phyloP scores from a whole-genome alignment of 805 yeast species.

The Candida pini region DNA sequence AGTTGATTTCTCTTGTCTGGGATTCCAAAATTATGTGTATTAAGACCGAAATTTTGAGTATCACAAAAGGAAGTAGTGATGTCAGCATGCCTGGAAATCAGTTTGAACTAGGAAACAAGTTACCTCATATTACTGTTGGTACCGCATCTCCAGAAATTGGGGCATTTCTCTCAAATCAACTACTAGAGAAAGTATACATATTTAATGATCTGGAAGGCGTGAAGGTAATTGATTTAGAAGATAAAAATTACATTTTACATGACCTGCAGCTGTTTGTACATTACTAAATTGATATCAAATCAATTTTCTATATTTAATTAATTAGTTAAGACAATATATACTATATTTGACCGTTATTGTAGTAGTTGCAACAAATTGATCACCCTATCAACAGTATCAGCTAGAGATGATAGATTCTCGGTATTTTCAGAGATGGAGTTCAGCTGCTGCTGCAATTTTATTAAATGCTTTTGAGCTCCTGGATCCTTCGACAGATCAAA shows the following conservation, averaged over 20 bases:
- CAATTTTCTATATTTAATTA: too few relatives aligned
- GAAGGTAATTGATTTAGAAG: conserved; percentile 6
- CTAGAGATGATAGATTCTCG: conserved; percentile 12
- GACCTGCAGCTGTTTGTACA: conserved; percentile 18
- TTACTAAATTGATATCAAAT: conserved; percentile 4
- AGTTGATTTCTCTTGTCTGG: conserved; percentile 42
- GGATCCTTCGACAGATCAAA: conserved; percentile 14
- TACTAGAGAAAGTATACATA: conserved; percentile 22
- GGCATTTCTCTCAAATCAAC: conserved; percentile 49
- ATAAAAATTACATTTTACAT: conserved; percentile 3
- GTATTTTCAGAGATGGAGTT: conserved; percentile 13
- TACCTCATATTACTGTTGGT: conserved; percentile 74
- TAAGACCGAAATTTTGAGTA: conserved; percentile 33
- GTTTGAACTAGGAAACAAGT: conserved; percentile 33
- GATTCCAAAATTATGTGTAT: conserved; percentile 50
- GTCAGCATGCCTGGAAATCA: conserved; percentile 6
- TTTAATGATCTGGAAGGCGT: conserved; percentile 10
- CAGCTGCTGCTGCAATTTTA: conserved; percentile 8
- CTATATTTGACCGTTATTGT: neutral
- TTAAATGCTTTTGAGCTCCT: conserved; percentile 7
- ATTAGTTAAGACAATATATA: too few relatives aligned
- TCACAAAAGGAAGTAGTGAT: conserved; percentile 6
- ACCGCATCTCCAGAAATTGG: conserved; percentile 37
- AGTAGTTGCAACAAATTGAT: conserved; percentile 14
- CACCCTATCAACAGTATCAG: conserved; percentile 12